Evolutionary conservation across 177 flowering plant species (phyloP).

Genomic region (Tripterygium wilfordii): DNA sequence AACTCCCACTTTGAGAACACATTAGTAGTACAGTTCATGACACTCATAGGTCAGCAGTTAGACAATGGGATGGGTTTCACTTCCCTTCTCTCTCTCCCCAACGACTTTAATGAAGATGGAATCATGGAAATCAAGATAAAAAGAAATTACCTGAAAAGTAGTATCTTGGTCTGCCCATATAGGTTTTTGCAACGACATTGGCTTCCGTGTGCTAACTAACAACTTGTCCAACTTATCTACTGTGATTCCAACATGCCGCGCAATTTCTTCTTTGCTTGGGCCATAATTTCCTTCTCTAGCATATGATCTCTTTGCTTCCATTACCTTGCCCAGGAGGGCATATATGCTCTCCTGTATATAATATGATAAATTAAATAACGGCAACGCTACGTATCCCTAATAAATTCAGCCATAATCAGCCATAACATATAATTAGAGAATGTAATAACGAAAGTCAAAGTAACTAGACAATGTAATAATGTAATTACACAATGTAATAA

Average conservation of each 20-base stretch:
- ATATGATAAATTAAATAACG: neutral
- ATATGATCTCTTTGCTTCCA: constrained; percentile 44
- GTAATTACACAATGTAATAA: too few relatives aligned
- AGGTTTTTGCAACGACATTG: constrained; percentile 67
- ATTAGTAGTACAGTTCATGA: too few relatives aligned
- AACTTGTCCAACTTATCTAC: constrained; percentile 54
- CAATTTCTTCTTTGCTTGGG: constrained; percentile 74
- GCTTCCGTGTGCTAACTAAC: constrained; percentile 36
- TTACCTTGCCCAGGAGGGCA: constrained; percentile 41
- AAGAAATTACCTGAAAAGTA: constrained; percentile 64
- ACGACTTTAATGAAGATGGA: neutral
- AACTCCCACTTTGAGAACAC: too few relatives aligned
- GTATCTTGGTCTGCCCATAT: constrained; percentile 69
- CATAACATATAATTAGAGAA: too few relatives aligned
- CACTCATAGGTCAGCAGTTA: too few relatives aligned
- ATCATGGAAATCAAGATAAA: neutral
- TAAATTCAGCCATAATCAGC: too few relatives aligned
- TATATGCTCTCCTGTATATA: constrained; percentile 68
- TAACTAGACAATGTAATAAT: too few relatives aligned
- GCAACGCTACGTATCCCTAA: too few relatives aligned
- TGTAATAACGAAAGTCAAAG: too few relatives aligned
- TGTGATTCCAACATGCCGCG: constrained; percentile 60
- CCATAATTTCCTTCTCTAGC: constrained; percentile 45
- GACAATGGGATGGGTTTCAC: too few relatives aligned
- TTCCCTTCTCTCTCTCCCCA: neutral